Base-by-base conservation (phyloP, 163 green algal species). In the Chloromonas sp. region DNA sequence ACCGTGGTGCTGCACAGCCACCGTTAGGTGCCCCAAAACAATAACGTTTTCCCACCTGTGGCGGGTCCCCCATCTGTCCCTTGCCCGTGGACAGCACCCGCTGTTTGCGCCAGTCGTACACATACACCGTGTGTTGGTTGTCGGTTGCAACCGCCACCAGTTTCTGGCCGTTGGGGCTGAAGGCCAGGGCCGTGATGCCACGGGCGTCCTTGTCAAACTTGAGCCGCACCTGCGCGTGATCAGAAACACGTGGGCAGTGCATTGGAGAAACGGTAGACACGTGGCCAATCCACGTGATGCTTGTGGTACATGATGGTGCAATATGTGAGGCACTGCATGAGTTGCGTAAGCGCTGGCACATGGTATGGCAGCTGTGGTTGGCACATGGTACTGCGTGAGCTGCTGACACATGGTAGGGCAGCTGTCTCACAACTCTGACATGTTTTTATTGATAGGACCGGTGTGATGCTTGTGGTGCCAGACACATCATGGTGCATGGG, bases 61-160 rank as follows among this genome's bases (percentile, higher is more conserved):
- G 91, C 61, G 92, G 92, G 83, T 93, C 90, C 1, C 92, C 92
- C 87, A 90, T 92, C 84, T 90, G 89, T 0, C 92, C 92, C 62
- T 85, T 89, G 60, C 86, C 90, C 61, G 84, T 82, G 36, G 71
- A 85, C 71, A 93, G 84, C 85, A 85, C n/a, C 60, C 84, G 81
- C 14, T 87, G 84, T 3, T 85, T 87, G 8, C 91, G 78, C 92
- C 92, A 95, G 92, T 95, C 91, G 82, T 89, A 94, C 82, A 95
- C 83, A 66, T 89, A 90, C 79, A 95, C 90, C 13, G 88, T 92
- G 88, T 95, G 91, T 0, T 78, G 61, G 84, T 95, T 95, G 88
- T 95, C 92, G 58, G 79, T 92, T 2, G 90, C 88, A 14, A 95
- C 92, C 0, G 81, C 86, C 0, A 84, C 84, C 70, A 95, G 89